These are phyloP conservation scores for Prunus dulcis DNA, from an alignment of 306 rosid species.

Conservation along the genomic window DNA sequence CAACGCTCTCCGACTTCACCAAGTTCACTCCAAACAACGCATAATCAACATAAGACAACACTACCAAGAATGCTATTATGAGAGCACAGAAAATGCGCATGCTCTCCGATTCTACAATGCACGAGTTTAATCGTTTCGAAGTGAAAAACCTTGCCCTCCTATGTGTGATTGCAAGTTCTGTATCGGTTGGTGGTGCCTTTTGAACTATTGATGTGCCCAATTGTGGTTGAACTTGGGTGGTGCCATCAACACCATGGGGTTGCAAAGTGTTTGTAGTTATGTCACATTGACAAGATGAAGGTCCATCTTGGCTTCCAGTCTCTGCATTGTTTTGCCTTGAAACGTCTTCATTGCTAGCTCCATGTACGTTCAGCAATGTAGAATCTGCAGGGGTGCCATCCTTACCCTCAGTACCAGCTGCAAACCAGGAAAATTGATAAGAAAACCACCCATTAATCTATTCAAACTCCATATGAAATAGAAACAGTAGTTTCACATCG, in stretches of 20 bases:
- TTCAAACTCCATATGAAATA: no score
- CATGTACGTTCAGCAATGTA: constrained; percentile 7
- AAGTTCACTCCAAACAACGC: constrained; percentile 34
- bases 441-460: background rate
- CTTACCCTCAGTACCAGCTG: background rate
- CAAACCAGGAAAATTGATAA: background rate
- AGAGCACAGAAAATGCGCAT: constrained; percentile 51
- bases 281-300: background rate
- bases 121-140: constrained; percentile 53
- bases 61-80: constrained; percentile 52
- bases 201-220: background rate
- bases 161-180: background rate
- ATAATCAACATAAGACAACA: constrained; percentile 37
- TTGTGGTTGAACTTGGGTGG: background rate
- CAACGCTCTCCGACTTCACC: constrained; percentile 36
- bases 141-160: constrained; percentile 39
- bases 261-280: background rate
- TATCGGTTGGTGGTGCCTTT: constrained; percentile 11
- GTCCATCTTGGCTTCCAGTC: background rate
- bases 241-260: background rate
- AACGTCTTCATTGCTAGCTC: constrained; percentile 26
- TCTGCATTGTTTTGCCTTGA: background rate
- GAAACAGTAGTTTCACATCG: no score
- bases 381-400: background rate
- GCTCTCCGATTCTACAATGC: constrained; percentile 61